Base-by-base conservation (phyloP, 1,284 basidiomycete genomes). In the Prillingera fragicola region DNA sequence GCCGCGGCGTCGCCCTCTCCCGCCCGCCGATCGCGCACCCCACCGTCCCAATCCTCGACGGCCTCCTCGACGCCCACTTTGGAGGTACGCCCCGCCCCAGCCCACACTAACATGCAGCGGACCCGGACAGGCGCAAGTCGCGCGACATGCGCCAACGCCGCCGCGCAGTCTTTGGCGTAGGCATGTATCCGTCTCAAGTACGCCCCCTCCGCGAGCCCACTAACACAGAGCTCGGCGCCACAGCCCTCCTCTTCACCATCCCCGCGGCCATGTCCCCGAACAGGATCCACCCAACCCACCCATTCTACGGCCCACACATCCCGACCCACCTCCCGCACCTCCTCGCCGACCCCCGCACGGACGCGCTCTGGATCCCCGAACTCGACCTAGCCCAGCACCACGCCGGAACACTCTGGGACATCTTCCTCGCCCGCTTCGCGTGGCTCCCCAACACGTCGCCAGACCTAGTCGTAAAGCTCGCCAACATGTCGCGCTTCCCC, bases 381-480 rank as follows among this genome's bases (percentile, higher is more conserved):
- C 41, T 50, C 4, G 28, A 43, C 33, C 24, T 50, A 9, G 21
- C 25, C 26, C 15, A 22, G 14, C 33, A 35, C 23, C 23, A 25
- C 4, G 48, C 40, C 8, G 43, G 43, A 3, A 12, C 17, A 3
- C 21, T 40, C 8, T 50, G 48, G 43, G 22, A 31, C 10, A 37
- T 33, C 24, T 50, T 45, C 28, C 32, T 26, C 15, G 40, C 36
- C 1, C 38, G 41, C 15, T 35, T 50, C 24, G 4, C 41, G 1
- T 40, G 43, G 43, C 27, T 45, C 5, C 19, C 33, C 3, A 5
- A 1, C 28, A 21, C 39, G 2, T 14, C 26, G 5, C 33, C 48
- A 3, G 44, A 50, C 41, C 22, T 50, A 2, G 27, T 46, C 5
- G 32, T 43, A 27, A 43, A 49, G 42, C 37, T 49, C 8, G 19